These are phyloP conservation scores for cucumber (Cucumis sativus) DNA, from an alignment of 306 rosid genomes.

Conservation along the genomic window DNA sequence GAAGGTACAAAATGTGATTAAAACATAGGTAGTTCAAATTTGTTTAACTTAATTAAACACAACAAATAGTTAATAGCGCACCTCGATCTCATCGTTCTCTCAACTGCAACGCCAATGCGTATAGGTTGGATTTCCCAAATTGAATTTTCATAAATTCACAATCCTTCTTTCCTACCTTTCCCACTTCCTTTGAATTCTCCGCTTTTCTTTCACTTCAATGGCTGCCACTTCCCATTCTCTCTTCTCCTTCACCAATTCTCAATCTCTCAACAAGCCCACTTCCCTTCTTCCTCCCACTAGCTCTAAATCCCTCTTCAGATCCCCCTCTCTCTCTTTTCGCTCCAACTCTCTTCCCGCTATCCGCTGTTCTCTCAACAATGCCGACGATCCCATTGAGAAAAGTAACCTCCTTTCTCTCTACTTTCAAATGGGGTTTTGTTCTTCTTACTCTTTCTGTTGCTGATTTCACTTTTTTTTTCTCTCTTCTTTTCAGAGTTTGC, in stretches of 20 bases:
- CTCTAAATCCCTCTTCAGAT: not conserved
- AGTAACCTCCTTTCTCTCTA: slow-evolving; percentile 9
- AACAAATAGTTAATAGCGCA: not conserved
- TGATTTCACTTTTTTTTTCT: not conserved
- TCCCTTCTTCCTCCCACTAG: not conserved
- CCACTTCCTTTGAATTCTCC: not conserved
- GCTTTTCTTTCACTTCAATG: not conserved
- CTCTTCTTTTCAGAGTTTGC: slow-evolving; percentile 39
- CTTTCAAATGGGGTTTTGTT: not conserved
- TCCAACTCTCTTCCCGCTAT: not conserved
- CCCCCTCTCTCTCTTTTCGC: not conserved
- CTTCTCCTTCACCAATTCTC: not conserved
- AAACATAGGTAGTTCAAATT: too few species aligned
- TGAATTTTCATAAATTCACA: not conserved
- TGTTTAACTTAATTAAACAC: not conserved
- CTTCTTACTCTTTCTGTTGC: not conserved
- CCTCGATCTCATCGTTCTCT: not conserved
- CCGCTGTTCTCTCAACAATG: not conserved
- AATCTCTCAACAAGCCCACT: not conserved
- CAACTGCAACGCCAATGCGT: not conserved
- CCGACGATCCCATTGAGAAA: not conserved
- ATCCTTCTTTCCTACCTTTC: not conserved
- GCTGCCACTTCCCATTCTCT: slow-evolving; percentile 1
- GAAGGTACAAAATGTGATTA: too few species aligned
- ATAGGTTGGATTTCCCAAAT: not conserved